Conservation (phyloP, 1,284 basidiomycete genomes). For the Boletus sp. region DNA sequence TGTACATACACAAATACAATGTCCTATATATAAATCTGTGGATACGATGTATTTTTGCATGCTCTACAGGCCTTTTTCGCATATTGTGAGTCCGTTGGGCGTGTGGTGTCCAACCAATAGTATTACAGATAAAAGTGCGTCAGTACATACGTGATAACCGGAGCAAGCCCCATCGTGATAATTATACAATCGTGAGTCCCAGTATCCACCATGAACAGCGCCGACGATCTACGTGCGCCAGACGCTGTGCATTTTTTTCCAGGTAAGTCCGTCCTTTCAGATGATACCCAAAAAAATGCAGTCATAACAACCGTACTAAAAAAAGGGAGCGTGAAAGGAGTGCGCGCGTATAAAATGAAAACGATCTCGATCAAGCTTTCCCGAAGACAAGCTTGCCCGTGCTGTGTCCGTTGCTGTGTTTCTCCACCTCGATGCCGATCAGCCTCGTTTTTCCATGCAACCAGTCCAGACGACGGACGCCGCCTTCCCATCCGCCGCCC, state of each 20-base stretch:
- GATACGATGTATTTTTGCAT: background rate
- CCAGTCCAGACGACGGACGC: constrained; percentile 65
- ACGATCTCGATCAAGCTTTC: constrained; percentile 33
- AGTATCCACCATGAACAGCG: constrained; percentile 13
- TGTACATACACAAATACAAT: background rate
- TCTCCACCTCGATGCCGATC: constrained; percentile 62
- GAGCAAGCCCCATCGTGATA: constrained; percentile 9
- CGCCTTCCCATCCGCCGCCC: constrained; percentile 66
- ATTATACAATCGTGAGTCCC: constrained; percentile 19
- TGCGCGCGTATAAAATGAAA: background rate
- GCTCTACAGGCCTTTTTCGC: background rate
- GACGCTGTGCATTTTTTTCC: background rate
- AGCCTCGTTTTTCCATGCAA: constrained; percentile 59
- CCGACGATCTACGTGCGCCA: constrained; percentile 15
- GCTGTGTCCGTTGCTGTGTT: constrained; percentile 39
- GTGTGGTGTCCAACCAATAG: background rate
- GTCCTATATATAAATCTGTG: background rate
- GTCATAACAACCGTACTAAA: background rate
- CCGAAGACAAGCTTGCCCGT: constrained; percentile 51
- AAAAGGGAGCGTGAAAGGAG: constrained; percentile 1
- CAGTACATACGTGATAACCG: constrained; percentile 16
- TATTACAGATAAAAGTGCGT: constrained; percentile 18
- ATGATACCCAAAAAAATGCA: background rate
- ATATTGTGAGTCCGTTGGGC: background rate
- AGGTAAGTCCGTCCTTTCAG: background rate